Percentiles rank a stretch among this genome's conserved stretches.
phyloP scores from a whole-genome alignment of 1,139 yeast genomes.

The Protomyces gravidus region DNA sequence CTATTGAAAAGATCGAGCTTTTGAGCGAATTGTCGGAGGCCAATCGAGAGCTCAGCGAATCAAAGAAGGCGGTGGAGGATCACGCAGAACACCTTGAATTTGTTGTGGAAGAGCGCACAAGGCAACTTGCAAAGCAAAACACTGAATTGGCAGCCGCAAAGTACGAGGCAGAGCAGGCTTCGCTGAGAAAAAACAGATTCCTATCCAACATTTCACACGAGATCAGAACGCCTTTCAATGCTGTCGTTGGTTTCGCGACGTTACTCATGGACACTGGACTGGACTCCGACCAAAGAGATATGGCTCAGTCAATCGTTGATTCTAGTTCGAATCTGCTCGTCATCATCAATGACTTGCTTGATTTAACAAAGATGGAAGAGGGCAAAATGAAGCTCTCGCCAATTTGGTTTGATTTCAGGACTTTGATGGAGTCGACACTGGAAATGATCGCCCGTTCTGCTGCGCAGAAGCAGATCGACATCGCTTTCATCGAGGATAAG shows the following conservation, averaged over 20 bases:
- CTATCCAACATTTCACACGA: slow-evolving; percentile 66
- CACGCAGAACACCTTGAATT: slow-evolving; percentile 11
- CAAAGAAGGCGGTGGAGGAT: slow-evolving; percentile 1
- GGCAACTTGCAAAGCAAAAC: slow-evolving; percentile 10
- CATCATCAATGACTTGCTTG: slow-evolving; percentile 68
- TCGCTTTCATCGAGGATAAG: slow-evolving; percentile 4
- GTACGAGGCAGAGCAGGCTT: slow-evolving; percentile 31
- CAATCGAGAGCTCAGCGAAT: slow-evolving; percentile 5
- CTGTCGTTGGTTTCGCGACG: slow-evolving; percentile 88
- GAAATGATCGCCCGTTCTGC: slow-evolving; percentile 21
- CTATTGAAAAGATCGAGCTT: slow-evolving; percentile 32
- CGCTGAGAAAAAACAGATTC: slow-evolving; percentile 66
- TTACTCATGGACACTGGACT: slow-evolving; percentile 75
- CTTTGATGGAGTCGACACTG: slow-evolving; percentile 17
- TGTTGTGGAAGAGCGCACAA: slow-evolving; percentile 12
- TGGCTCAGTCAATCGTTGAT: slow-evolving; percentile 72
- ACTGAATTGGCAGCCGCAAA: slow-evolving; percentile 38
- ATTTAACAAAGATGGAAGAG: slow-evolving; percentile 65
- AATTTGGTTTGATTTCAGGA: slow-evolving; percentile 51
- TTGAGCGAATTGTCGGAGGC: slow-evolving; percentile 7
- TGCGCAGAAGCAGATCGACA: slow-evolving; percentile 1
- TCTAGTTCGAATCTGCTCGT: slow-evolving; percentile 70
- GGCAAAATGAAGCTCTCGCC: slow-evolving; percentile 69
- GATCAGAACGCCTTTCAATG: slow-evolving; percentile 84
- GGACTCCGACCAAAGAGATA: slow-evolving; percentile 72